Evolutionary conservation across 805 yeast species (phyloP), one percentile per base, ranked within the genome.

Genomic region (Ogataea parapolymorpha): DNA sequence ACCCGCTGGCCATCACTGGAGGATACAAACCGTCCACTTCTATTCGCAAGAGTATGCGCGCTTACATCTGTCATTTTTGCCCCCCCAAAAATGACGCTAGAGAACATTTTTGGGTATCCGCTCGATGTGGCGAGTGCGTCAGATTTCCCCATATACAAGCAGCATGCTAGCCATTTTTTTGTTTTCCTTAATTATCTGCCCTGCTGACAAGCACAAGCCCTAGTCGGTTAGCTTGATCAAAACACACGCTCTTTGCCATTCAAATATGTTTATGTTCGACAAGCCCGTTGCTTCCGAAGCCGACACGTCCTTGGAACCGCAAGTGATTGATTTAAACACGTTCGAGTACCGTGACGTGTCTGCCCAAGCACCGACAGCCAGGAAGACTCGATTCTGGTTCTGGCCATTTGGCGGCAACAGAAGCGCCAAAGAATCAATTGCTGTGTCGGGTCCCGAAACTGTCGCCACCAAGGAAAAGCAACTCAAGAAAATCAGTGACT

Each of bases 261-360:
- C 13, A 28, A 20, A 27, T 17, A 39, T 39, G 42, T 22, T 39
- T 17, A 32, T 33, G n/a, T 28, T 35, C 22, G 37, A 33, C 30
- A 26, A 32, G 22, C 32, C 16, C 27, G 36, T 5, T 20, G 36
- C 22, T 14, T 34, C 25, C 28, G 35, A 13, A 25, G 30, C 14
- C 14, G 27, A 14, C 26, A 13, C 39, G 20, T 30, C 35, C 26
- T 20, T 14, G 20, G 35, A 42, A 38, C 50, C 50, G 17, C 37
- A 39, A 28, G 49, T 54, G 29, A 41, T 56, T 14, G 61, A 56
- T 32, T 46, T 56, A 35, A 52, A 53, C 39, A 51, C 58, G 5
- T 50, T 53, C n/a, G 51, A 44, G 14, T 18, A 32, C 30, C 3
- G 29, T 12, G 17, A 11, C 15, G 13, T 31, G n/a, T 12, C 39